A percentile compares a stretch with the other conserved stretches of the same genome.
Evolutionary conservation across 2,329 filamentous ascomycete genomes (phyloP).

Genomic region (Botrytis aclada): DNA sequence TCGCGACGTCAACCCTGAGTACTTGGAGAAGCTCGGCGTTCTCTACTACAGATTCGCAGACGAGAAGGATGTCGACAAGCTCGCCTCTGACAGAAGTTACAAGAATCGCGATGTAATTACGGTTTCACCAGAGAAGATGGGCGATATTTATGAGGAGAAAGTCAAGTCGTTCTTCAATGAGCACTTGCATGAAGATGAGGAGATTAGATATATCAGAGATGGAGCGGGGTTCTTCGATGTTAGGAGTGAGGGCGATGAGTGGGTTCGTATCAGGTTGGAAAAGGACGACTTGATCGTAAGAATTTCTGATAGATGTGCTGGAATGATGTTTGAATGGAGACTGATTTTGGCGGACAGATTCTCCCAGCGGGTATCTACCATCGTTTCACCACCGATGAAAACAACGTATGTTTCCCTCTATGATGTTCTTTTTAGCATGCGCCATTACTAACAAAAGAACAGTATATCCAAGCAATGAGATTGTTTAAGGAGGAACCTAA

Average conservation of each 20-base stretch:
- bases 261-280: slow-evolving; percentile 81
- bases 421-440: neutral
- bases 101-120: slow-evolving; percentile 93
- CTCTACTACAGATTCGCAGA: slow-evolving; percentile 68
- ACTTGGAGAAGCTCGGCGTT: slow-evolving; percentile 74
- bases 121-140: slow-evolving; percentile 83
- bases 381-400: slow-evolving; percentile 89
- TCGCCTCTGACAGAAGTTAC: slow-evolving; percentile 76
- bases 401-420: slow-evolving; percentile 64
- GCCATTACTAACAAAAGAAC: slow-evolving; percentile 14
- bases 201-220: slow-evolving; percentile 90
- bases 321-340: neutral
- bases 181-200: slow-evolving; percentile 96
- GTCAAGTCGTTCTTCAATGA: slow-evolving; percentile 92
- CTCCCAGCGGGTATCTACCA: slow-evolving; percentile 95
- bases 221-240: slow-evolving; percentile 94
- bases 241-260: slow-evolving; percentile 74
- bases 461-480: slow-evolving; percentile 96
- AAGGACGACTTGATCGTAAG: slow-evolving; percentile 76
- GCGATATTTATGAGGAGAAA: slow-evolving; percentile 84
- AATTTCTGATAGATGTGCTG: neutral
- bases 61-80: slow-evolving; percentile 64
- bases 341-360: slow-evolving; percentile 46
- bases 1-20: slow-evolving; percentile 58
- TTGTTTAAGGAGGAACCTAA: slow-evolving; percentile 98